Evolutionary conservation across 1,139 yeast genomes (phyloP), one percentile per base, ranked within the genome.

Genomic region (Pichia sp.): DNA sequence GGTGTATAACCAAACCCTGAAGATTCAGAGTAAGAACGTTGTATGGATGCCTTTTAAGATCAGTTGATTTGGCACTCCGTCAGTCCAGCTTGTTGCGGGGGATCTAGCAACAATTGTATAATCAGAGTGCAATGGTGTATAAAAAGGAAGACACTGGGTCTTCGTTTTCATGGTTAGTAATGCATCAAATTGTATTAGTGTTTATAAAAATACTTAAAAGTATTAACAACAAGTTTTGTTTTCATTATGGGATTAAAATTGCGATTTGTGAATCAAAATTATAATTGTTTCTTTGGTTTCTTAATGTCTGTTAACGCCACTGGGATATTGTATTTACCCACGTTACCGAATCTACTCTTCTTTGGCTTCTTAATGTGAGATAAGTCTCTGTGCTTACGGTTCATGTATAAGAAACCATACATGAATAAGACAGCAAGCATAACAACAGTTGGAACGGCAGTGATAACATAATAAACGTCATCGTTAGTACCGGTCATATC

Each of bases 401-500:
- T 85, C 47, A 76, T 51, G 56, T 68, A 70, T 12, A 83, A 73
- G 62, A 85, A 84, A 49, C 81, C 57, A 61, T 83, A 85, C 85
- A 85, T 81, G 38, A 73, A 70, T 38, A 82, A 68, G 3, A 76
- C 81, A 20, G 82, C 76, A 27, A 85, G 55, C n/a, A 80, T 66
- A 28, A 85, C 88, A 48, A 77, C 72, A 0, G 87, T 76, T n/a
- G 96, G 96, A 62, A 86, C 75, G 9, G 85, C 71, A 68, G 80
- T 68, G 58, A 86, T 77, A 55, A 83, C 73, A 59, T 85, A 84
- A 60, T 83, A 84, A 60, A 83, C 85, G 52, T 80, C 79, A 54
- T 81, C 82, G 49, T 76, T 69, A 45, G 83, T 80, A 42, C 83
- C 87, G 17, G 72, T 62, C 46, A 77, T 81, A 54, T 76, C 78